Conservation (phyloP, 441 rosid genomes). For the Cnidoscolus chayamansa region DNA sequence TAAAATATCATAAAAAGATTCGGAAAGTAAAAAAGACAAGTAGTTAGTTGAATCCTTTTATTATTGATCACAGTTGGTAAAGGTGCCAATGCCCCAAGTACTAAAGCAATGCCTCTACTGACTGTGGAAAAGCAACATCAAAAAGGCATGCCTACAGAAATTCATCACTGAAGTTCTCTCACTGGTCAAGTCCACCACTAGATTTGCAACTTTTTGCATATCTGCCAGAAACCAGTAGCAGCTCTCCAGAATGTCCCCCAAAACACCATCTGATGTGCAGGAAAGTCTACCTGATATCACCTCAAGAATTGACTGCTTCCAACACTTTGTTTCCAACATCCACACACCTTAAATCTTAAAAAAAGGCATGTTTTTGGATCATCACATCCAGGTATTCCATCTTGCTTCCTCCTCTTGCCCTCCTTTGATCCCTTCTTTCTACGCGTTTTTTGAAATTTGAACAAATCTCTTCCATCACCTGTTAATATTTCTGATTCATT, state of each 20-base stretch:
- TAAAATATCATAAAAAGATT: constrained; percentile 14
- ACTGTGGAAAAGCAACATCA: not conserved
- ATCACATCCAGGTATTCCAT: not conserved
- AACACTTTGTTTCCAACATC: not conserved
- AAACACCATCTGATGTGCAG: not conserved
- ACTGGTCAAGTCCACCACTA: not conserved
- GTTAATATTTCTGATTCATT: not conserved
- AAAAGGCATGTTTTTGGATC: not conserved
- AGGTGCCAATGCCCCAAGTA: not conserved
- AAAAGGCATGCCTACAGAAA: not conserved
- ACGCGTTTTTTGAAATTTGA: not conserved
- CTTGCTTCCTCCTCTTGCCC: not conserved
- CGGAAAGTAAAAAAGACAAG: not conserved
- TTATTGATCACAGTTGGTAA: not conserved
- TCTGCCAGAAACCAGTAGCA: not conserved
- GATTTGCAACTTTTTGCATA: not conserved
- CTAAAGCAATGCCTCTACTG: not conserved
- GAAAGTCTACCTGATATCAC: not conserved
- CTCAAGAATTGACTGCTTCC: not conserved
- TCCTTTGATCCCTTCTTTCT: not conserved
- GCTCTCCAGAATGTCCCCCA: not conserved
- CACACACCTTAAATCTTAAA: not conserved
- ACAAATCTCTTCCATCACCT: not conserved
- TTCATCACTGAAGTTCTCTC: not conserved
- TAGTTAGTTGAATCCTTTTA: not conserved